Evolutionary conservation across 2,329 filamentous ascomycete species (phyloP), one percentile per base, ranked within the genome.

Genomic region (Microsporum ferrugineum): DNA sequence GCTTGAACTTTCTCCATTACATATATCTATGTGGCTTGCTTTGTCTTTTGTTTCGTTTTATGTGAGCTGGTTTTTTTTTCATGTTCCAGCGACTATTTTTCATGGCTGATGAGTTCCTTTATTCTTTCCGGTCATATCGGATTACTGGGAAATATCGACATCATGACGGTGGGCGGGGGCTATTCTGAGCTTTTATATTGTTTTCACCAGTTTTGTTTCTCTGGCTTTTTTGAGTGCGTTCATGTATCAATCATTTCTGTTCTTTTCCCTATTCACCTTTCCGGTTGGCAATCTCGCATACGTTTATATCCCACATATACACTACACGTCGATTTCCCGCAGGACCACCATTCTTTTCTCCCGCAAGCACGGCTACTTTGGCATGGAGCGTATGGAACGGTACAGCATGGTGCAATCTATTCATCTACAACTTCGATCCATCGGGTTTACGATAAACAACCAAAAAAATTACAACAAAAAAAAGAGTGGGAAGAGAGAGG

Each of bases 11-110:
- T 58, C 39, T 17, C 49, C 45, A 45, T 63, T 61, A 57, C 63
- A 53, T 56, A 53, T 51, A 34, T 55, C 60, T 59, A 60, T 57
- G 62, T 60, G 49, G 34, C 56, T 45, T 62, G 36, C 29, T 56
- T 58, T 64, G 63, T 64, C 45, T 60, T 38, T 61, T 59, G 51
- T 49, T 62, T 3, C 7, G 33, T 23, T 49, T 57, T 49, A 45
- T 39, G 55, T 43, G 27, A 39, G 34, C 17, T 29, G 29, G 23
- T 58, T 57, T 43, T 5, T 59, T 45, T 59, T 59, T 39, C 29
- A 10, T 47, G 33, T 43, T 59, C 39, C 39, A 45, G 49, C 49
- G 49, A 53, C 27, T 53, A 27, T 53, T 53, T 33, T 53, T 53
- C 49, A 53, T 53, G 49, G 49, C 49, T 53, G 49, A 53, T 53